phyloP scores from a whole-genome alignment of 768 basidiomycete genomes.

The Termitomyces sp. region DNA sequence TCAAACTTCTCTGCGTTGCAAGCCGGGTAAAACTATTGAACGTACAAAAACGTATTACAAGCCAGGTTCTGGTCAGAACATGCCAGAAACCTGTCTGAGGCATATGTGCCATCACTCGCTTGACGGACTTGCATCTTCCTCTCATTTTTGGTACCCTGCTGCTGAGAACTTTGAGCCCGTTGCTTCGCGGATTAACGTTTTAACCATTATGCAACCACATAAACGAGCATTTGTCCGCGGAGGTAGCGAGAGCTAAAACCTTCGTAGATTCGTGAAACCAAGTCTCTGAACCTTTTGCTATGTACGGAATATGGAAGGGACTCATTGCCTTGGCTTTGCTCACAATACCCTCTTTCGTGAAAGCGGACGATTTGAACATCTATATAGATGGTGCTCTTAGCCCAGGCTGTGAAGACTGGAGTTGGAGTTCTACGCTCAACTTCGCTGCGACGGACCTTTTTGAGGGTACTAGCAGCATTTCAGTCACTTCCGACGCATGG shows the following conservation, averaged over 20 bases:
- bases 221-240: conserved; percentile 17
- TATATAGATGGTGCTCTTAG: conserved; percentile 42
- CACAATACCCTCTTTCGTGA: conserved; percentile 21
- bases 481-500: conserved; percentile 39
- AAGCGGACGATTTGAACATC: conserved; percentile 36
- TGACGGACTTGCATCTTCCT: conserved; percentile 1
- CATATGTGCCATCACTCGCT: conserved; percentile 6
- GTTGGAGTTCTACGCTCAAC: conserved; percentile 43
- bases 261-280: background rate
- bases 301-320: conserved; percentile 11
- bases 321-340: conserved; percentile 19
- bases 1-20: background rate
- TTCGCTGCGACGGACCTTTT: conserved; percentile 44
- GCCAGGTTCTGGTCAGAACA: background rate
- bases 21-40: background rate
- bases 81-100: background rate
- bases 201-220: conserved; percentile 4
- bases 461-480: conserved; percentile 42
- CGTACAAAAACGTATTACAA: background rate
- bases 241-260: conserved; percentile 8
- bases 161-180: background rate
- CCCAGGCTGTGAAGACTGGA: conserved; percentile 52
- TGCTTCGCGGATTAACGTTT: conserved; percentile 17
- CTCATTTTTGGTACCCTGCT: background rate
- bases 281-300: background rate